Base-by-base conservation (phyloP, 345 rosid species). In the Camelina neglecta region DNA sequence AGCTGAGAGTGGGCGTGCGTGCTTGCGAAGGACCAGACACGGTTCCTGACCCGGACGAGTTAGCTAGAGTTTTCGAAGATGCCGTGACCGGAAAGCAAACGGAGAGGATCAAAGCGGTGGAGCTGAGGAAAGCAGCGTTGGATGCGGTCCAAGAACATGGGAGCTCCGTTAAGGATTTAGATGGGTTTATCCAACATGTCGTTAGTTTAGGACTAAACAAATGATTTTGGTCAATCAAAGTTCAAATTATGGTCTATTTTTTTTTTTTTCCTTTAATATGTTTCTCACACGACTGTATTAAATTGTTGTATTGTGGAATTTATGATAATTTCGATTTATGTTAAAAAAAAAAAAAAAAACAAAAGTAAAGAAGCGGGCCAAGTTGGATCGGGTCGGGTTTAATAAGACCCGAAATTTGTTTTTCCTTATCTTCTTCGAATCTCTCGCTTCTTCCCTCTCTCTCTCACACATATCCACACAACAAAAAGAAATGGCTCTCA, bases 71-170 rank as follows among this genome's bases (percentile, higher is more conserved):
- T 3, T 10, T 87, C 9, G 79, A 60, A 15, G 85, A 85, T 21
- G 79, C 86, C 0, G 70, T 84, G 5, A n/a, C 35, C 2, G 79
- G 56, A 6, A 68, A 13, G 0, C 23, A 61, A 59, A 35, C 4
- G 29, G 81, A 69, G 64, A 86, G 80, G 78, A 78, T 20, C 8
- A n/a, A 66, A 38, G 84, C 71, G 2, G 8, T 48, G 67, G 60
- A 63, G 64, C 16, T 86, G 71, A 72, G 78, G 26, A 13, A 21
- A 63, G 91, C 83, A 0, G 93, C 93, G 9, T 1, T 77, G 20
- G 73, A 78, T 33, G 94, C 89, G 2, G 66, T 83, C 8, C 20
- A 60, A 55, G 83, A 74, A 51, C 75, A 79, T 62, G 94, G 93
- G 6, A 84, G 84, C 65, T 89, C 94, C 1, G 75, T 60, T 49